Evolutionary conservation across 2,329 filamentous ascomycete genomes (phyloP).

Genomic region (Cordyceps javanica): DNA sequence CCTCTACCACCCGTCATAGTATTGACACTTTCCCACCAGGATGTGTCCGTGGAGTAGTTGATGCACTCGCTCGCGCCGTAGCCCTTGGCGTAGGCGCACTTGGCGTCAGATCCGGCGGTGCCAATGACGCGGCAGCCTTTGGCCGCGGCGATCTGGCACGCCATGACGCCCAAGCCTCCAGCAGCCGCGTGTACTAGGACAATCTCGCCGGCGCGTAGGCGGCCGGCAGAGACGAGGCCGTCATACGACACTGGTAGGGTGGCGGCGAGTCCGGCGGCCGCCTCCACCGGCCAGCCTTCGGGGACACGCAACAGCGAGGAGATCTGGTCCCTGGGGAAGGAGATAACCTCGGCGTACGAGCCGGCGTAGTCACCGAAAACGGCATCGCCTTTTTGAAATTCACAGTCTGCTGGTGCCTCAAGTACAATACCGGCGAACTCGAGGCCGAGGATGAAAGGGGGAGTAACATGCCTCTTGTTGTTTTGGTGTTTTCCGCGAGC

Average conservation of each 20-base stretch:
- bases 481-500: conserved; percentile 55
- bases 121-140: conserved; percentile 48
- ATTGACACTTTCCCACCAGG: conserved; percentile 48
- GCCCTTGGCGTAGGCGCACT: conserved; percentile 33
- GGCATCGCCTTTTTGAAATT: conserved; percentile 39
- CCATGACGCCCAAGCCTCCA: conserved; percentile 49
- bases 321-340: conserved; percentile 26
- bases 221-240: conserved; percentile 36
- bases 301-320: conserved; percentile 38
- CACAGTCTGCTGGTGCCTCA: conserved; percentile 27
- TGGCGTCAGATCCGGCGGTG: conserved; percentile 40
- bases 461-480: conserved; percentile 47
- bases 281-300: conserved; percentile 34
- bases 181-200: conserved; percentile 50
- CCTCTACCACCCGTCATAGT: conserved; percentile 40
- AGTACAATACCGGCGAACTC: conserved; percentile 53
- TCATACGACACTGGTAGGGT: conserved; percentile 50
- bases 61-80: conserved; percentile 38
- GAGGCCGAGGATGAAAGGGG: conserved; percentile 54
- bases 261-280: conserved; percentile 47
- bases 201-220: conserved; percentile 38
- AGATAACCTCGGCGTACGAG: conserved; percentile 46
- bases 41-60: conserved; percentile 27
- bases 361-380: conserved; percentile 49
- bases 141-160: conserved; percentile 48